Evolutionary conservation across 2,329 filamentous ascomycete species (phyloP), one percentile per base, ranked within the genome.

Genomic region (Aureobasidium sp.): DNA sequence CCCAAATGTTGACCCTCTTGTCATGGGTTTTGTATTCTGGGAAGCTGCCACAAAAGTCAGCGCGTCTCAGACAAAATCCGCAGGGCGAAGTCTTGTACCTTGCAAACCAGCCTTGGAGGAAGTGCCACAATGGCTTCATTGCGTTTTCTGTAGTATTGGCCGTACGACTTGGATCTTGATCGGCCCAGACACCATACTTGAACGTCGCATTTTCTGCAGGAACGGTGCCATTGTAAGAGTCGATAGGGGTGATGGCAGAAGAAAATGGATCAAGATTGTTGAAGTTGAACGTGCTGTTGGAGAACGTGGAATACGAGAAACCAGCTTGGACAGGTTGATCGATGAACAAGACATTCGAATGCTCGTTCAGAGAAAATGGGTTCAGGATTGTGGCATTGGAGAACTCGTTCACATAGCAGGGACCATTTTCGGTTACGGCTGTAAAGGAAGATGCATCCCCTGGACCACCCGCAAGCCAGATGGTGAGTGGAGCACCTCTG

Each of bases 391-490:
- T 79, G 51, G 68, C 74, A 2, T 72, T 73, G 34, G 75, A 70
- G 8, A 75, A 72, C 22, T 78, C 72, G 61, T 75, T 68, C 53
- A 76, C 74, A 45, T 71, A 70, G 57, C 77, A 80, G 6, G 77
- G 75, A 2, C 85, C 85, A 63, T 80, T 78, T 65, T 84, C 84
- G 6, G 75, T 75, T 66, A 87, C 86, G 66, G 87, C 77, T 25
- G 84, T 84, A 62, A 83, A 77, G 76, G 87, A 79, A 51, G 84
- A 86, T 67, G 82, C 85, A 42, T 79, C 79, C 6, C 85, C 85
- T 1, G 85, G 85, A 2, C 85, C 85, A 60, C 85, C 85, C 70
- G 86, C 87, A 65, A 88, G 76, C 82, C 82, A 87, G 67, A 87
- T 80, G 2, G 83, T 80, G 36, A 85, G 70, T 6, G 79, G 77